A percentile compares a stretch with the other conserved stretches of the same genome.
Evolutionary conservation across 352 stramenopile genomes (phyloP).

Genomic region (Pythium biforme): DNA sequence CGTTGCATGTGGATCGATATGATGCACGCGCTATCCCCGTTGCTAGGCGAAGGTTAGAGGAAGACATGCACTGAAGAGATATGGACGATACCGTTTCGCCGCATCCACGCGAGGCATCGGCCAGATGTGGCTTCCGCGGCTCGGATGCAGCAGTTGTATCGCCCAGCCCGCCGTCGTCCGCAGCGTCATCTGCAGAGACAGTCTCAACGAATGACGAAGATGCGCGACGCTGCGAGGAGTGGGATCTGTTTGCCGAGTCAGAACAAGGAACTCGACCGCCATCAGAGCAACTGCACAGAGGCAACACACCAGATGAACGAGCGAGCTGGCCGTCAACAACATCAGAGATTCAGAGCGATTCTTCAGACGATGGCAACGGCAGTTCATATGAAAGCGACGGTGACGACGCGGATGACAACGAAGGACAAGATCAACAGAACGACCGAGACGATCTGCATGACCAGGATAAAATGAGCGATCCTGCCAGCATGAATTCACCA

Average conservation of each 20-base stretch:
- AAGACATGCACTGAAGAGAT: constrained; percentile 16
- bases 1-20: neutral
- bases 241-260: constrained; percentile 28
- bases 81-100: constrained; percentile 5
- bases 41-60: neutral
- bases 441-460: neutral
- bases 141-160: neutral
- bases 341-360: neutral
- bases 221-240: constrained; percentile 23
- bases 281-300: constrained; percentile 3
- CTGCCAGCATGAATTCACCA: neutral
- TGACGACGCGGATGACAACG: neutral
- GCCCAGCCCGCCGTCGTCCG: constrained; percentile 3
- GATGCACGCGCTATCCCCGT: neutral
- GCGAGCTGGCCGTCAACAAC: neutral
- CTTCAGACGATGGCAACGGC: neutral
- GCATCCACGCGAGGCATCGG: neutral
- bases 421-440: neutral
- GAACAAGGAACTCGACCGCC: constrained; percentile 6
- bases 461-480: neutral
- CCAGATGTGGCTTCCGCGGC: neutral
- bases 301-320: neutral
- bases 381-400: neutral
- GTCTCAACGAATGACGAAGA: constrained; percentile 27
- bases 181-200: constrained; percentile 20